Percentiles rank a stretch among this genome's conserved stretches.
Evolutionary conservation across 805 yeast species (phyloP).

Genomic region (Yarrowia bubula): DNA sequence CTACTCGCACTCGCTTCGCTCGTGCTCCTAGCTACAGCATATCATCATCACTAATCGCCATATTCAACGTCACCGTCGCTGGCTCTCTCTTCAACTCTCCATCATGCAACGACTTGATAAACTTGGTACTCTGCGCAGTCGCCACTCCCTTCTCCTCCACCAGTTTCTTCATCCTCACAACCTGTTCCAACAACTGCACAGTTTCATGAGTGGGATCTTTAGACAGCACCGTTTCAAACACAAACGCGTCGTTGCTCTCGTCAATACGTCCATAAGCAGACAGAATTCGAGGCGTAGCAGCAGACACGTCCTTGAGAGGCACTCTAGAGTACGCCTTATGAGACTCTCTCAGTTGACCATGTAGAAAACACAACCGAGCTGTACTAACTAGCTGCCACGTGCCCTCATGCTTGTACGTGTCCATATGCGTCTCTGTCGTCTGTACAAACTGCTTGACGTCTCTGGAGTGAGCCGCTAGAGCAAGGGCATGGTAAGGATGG

Average conservation of each 20-base stretch:
- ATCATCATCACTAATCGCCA: constrained; percentile 21
- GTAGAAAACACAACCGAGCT: constrained; percentile 8
- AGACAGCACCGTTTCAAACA: constrained; percentile 3
- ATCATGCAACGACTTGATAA: background rate
- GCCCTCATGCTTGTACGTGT: background rate
- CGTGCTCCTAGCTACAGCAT: background rate
- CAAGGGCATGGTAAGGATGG: constrained; percentile 13
- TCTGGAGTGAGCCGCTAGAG: background rate
- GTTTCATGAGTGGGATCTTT: constrained; percentile 5
- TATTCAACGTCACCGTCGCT: background rate
- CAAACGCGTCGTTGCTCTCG: constrained; percentile 21
- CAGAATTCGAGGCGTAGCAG: background rate
- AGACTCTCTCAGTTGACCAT: constrained; percentile 14
- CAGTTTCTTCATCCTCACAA: background rate
- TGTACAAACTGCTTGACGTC: constrained; percentile 4
- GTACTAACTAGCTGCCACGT: background rate
- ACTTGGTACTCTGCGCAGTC: background rate
- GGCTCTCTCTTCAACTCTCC: background rate
- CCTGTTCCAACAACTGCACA: constrained; percentile 5
- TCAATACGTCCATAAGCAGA: constrained; percentile 9
- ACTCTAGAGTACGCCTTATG: constrained; percentile 12
- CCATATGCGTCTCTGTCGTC: background rate
- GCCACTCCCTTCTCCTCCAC: constrained; percentile 9
- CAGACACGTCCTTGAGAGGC: constrained; percentile 21
- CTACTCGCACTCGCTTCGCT: too few relatives aligned